Evolutionary conservation across 768 basidiomycete species (phyloP).

Genomic region (Xerocomellus chrysenteron): DNA sequence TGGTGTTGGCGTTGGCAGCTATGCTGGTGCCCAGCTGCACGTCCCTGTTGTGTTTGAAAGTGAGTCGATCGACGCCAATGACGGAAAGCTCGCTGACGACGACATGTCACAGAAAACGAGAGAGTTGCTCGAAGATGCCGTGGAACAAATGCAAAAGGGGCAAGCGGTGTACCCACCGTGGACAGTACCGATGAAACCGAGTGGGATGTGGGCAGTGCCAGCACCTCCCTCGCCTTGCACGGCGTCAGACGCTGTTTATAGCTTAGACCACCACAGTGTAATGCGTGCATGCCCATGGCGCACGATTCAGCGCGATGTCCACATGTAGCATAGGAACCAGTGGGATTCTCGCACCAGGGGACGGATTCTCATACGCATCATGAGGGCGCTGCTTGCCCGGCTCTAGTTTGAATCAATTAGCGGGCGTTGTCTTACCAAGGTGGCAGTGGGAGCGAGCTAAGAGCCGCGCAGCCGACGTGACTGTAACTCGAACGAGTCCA

Average conservation of each 20-base stretch:
- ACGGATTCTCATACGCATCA: neutral
- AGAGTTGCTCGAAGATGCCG: neutral
- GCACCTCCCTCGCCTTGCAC: neutral
- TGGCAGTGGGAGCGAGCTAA: conserved; percentile 11
- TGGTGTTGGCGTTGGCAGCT: conserved; percentile 65
- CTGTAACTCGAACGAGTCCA: neutral
- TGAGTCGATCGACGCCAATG: conserved; percentile 33
- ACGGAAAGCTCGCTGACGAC: conserved; percentile 2
- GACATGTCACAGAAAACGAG: conserved; percentile 3
- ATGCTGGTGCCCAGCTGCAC: conserved; percentile 58
- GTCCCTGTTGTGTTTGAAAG: conserved; percentile 73
- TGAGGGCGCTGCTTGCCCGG: neutral
- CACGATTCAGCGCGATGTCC: conserved; percentile 5
- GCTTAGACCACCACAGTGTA: neutral
- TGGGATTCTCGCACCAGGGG: neutral
- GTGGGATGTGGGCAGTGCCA: neutral
- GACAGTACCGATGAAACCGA: neutral
- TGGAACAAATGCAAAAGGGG: neutral
- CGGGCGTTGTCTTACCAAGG: conserved; percentile 4
- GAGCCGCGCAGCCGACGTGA: conserved; percentile 9
- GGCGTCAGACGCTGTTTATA: conserved; percentile 6
- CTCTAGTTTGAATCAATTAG: neutral
- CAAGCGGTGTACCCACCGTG: neutral
- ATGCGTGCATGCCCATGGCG: conserved; percentile 1
- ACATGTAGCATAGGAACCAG: conserved; percentile 9